Base-by-base conservation (phyloP, 139 green algal species). In the Chlamydomonas schloesseri region DNA sequence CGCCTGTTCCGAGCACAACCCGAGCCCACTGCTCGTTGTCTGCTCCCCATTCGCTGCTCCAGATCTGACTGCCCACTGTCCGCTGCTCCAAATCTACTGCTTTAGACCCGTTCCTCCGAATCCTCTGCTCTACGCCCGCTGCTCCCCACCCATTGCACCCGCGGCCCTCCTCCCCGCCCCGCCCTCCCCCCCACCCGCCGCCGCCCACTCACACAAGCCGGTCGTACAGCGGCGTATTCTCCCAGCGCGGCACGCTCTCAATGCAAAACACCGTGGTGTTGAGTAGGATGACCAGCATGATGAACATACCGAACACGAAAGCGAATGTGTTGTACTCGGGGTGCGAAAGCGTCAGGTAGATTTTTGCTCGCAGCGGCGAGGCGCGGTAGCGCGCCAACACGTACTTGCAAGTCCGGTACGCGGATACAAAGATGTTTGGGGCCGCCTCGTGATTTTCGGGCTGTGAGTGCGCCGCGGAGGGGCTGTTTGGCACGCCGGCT, bases 181-280 rank as follows among this genome's bases (percentile, higher is more conserved):
- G 26, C 2, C 20, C 3, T 28, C 3, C 28, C 10, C 20, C 23
- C 0, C 13, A 2, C 21, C 33, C 3, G 3, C 28, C 23, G 21
- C 11, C 13, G 29, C 28, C 20, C 33, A 53, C 84, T 85, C 70
- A 89, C 84, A 78, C 69, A 0, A 89, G 50, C 26, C 47, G 53
- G 75, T 88, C 74, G 73, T 83, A 83, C 47, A 73, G 14, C 20
- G 14, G 18, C 50, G 68, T 71, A 33, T 71, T n/a, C n/a, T 73
- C 76, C 29, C 57, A 64, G 17, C 1, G 6, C 10, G 79, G 87
- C 28, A 87, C 53, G 23, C 67, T 64, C 80, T 88, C 73, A 18
- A 83, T 11, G 65, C 80, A 81, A 67, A 90, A 84, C 31, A 68
- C 84, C 71, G 58, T 29, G 34, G 72, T 88, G 62, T 82, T 83